A percentile compares a stretch with the other conserved stretches of the same genome.
phyloP scores from a whole-genome alignment of 2,329 filamentous ascomycete species.

The Aspergillus sp. region DNA sequence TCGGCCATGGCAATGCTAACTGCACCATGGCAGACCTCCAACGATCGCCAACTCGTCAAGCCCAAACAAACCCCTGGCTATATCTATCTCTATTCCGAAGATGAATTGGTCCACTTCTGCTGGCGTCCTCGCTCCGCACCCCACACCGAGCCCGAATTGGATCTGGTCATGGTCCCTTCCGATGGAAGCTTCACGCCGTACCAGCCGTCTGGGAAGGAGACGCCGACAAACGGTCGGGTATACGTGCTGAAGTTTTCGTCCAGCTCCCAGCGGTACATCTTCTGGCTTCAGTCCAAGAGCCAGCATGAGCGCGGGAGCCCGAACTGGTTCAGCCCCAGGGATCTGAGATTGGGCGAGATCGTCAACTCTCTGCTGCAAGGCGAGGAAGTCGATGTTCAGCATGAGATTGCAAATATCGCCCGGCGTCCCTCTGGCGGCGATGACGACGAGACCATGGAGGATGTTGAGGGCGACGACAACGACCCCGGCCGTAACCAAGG shows the following conservation, averaged over 20 bases:
- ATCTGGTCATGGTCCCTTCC: slow-evolving; percentile 85
- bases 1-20: too few relatives aligned
- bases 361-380: slow-evolving; percentile 78
- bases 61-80: slow-evolving; percentile 68
- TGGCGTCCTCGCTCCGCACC: slow-evolving; percentile 74
- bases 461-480: slow-evolving; percentile 56
- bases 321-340: slow-evolving; percentile 73
- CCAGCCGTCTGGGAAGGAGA: slow-evolving; percentile 55
- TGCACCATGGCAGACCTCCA: slow-evolving; percentile 38
- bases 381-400: slow-evolving; percentile 71
- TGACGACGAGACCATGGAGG: slow-evolving; percentile 69
- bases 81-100: slow-evolving; percentile 85
- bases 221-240: slow-evolving; percentile 70
- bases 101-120: slow-evolving; percentile 94
- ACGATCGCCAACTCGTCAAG: slow-evolving; percentile 61
- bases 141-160: slow-evolving; percentile 65
- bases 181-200: slow-evolving; percentile 85
- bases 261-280: slow-evolving; percentile 81
- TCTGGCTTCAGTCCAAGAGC: slow-evolving; percentile 91
- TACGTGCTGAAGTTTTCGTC: slow-evolving; percentile 90
- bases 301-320: slow-evolving; percentile 63
- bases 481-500: slow-evolving; percentile 49
- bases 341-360: slow-evolving; percentile 78
- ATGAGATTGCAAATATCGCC: slow-evolving; percentile 59
- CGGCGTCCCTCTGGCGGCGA: slow-evolving; percentile 45